phyloP scores from a whole-genome alignment of 768 basidiomycete species.

The Paxillus ammoniavirescens region DNA sequence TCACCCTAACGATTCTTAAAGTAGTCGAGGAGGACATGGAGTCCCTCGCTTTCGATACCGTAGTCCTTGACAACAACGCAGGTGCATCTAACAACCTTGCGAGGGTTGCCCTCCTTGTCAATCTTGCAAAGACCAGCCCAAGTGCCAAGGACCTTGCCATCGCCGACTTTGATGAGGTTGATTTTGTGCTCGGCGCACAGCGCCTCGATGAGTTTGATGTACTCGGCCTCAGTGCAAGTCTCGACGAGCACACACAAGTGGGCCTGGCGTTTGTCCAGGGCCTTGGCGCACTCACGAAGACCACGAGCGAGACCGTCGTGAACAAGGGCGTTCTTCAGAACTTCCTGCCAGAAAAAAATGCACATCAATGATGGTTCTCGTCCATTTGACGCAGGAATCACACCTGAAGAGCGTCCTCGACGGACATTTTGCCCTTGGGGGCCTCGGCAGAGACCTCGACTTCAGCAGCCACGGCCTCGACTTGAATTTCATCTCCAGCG shows the following conservation, averaged over 20 bases:
- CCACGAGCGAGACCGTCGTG: constrained; percentile 99
- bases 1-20: constrained; percentile 85
- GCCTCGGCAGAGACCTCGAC: constrained; percentile 86
- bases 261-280: constrained; percentile 97
- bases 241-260: constrained; percentile 99
- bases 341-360: constrained; percentile 66
- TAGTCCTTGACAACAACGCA: constrained; percentile 99
- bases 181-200: constrained; percentile 99
- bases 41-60: constrained; percentile 91
- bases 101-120: constrained; percentile 96
- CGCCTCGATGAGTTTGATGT: constrained; percentile 99
- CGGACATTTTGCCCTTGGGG: constrained; percentile 92
- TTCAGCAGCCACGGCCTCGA: constrained; percentile 61
- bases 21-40: constrained; percentile 92
- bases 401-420: constrained; percentile 93
- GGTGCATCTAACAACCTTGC: constrained; percentile 91
- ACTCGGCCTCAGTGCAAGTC: constrained; percentile 98
- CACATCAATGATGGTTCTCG: background rate
- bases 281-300: constrained; percentile 96
- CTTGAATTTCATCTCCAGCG: constrained; percentile 93
- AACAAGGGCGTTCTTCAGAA: constrained; percentile 97
- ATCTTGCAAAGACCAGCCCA: constrained; percentile 99
- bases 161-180: constrained; percentile 98
- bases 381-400: constrained; percentile 6
- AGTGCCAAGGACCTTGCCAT: constrained; percentile 95